phyloP scores from a whole-genome alignment of 148 eudicot species.

The Rhododendron molle region DNA sequence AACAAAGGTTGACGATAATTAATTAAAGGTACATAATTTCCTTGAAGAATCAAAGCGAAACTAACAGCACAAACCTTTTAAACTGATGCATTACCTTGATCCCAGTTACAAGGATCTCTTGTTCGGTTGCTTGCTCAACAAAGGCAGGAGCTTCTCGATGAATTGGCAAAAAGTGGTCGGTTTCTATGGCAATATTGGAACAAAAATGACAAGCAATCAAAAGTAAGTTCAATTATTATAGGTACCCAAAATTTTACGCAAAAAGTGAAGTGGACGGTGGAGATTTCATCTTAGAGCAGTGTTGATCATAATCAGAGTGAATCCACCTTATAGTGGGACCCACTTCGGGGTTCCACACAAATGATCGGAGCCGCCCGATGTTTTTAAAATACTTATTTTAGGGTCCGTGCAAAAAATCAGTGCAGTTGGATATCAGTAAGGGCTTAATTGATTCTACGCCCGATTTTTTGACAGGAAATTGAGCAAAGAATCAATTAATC shows the following conservation, averaged over 20 bases:
- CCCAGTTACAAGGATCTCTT: conserved; percentile 93
- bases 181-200: conserved; percentile 34
- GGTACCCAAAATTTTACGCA: background rate
- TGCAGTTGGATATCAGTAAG: too few species aligned
- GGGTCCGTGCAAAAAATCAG: too few species aligned
- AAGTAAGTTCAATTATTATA: too few species aligned
- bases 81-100: conserved; percentile 55
- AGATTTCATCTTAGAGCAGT: background rate
- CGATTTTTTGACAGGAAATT: too few species aligned
- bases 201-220: background rate
- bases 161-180: conserved; percentile 84
- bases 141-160: conserved; percentile 96
- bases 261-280: background rate
- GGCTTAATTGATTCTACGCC: too few species aligned
- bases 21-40: background rate
- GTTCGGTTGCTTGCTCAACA: conserved; percentile 97
- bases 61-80: background rate
- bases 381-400: too few species aligned
- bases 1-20: too few species aligned
- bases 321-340: background rate
- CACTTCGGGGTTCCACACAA: too few species aligned
- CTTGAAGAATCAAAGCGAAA: background rate
- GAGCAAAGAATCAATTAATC: too few species aligned
- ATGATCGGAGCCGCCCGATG: too few species aligned
- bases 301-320: background rate